phyloP scores from a whole-genome alignment of 768 basidiomycete species.

The Amanita fuliginea region DNA sequence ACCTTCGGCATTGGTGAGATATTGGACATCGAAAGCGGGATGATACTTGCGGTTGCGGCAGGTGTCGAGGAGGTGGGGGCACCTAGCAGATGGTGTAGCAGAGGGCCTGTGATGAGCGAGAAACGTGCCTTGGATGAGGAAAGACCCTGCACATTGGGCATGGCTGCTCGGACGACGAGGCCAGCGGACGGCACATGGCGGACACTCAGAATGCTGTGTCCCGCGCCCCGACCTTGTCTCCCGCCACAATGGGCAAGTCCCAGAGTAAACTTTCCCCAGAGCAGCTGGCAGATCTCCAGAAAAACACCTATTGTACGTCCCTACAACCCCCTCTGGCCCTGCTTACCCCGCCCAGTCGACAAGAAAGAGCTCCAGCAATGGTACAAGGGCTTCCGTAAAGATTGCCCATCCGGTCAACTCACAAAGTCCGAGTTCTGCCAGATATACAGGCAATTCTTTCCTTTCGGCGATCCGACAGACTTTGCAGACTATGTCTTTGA shows the following conservation, averaged over 20 bases:
- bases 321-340: slow-evolving; percentile 2
- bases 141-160: slow-evolving; percentile 87
- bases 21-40: slow-evolving; percentile 68
- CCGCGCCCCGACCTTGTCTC: slow-evolving; percentile 8
- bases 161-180: slow-evolving; percentile 60
- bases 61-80: slow-evolving; percentile 65
- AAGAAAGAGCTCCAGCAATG: slow-evolving; percentile 97
- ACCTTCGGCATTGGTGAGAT: slow-evolving; percentile 86
- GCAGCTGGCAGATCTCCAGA: slow-evolving; percentile 90
- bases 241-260: slow-evolving; percentile 78
- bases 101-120: slow-evolving; percentile 7
- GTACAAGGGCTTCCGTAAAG: slow-evolving; percentile 99
- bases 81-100: slow-evolving; percentile 32
- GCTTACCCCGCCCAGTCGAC: slow-evolving; percentile 51
- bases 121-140: slow-evolving; percentile 45
- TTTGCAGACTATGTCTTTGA: slow-evolving; percentile 99
- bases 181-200: slow-evolving; percentile 65
- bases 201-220: slow-evolving; percentile 8
- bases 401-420: slow-evolving; percentile 94
- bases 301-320: slow-evolving; percentile 89
- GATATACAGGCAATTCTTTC: slow-evolving; percentile 99
- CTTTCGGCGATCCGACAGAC: slow-evolving; percentile 93
- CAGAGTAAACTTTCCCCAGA: slow-evolving; percentile 93
- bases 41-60: slow-evolving; percentile 68
- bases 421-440: slow-evolving; percentile 92